phyloP scores from a whole-genome alignment of 2,329 filamentous ascomycete species.

The Botrytis medusae region DNA sequence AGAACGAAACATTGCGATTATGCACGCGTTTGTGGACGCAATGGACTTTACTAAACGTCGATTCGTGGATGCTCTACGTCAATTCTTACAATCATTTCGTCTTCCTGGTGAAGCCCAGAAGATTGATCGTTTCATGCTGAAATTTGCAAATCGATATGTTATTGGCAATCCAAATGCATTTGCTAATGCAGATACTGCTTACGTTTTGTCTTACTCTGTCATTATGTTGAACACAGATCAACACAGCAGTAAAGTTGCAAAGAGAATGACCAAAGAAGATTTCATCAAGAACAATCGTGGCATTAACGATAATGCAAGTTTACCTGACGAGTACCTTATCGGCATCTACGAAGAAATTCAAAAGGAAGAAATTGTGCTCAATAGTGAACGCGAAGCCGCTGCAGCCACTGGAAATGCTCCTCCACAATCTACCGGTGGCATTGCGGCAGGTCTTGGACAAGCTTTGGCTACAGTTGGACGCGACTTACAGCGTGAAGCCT shows the following conservation, averaged over 20 bases:
- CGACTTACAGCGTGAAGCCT: conserved; percentile 88
- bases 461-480: conserved; percentile 89
- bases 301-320: conserved; percentile 93
- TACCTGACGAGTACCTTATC: conserved; percentile 88
- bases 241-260: conserved; percentile 81
- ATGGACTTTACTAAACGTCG: conserved; percentile 93
- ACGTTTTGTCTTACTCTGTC: conserved; percentile 93
- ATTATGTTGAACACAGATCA: conserved; percentile 96
- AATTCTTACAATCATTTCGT: conserved; percentile 92
- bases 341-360: conserved; percentile 92
- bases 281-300: conserved; percentile 99
- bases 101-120: conserved; percentile 96
- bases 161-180: conserved; percentile 95
- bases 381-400: conserved; percentile 86
- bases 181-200: conserved; percentile 96
- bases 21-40: conserved; percentile 94
- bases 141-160: conserved; percentile 95
- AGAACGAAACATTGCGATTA: conserved; percentile 88
- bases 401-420: conserved; percentile 69
- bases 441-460: conserved; percentile 82
- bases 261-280: conserved; percentile 91
- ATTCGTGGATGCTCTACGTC: conserved; percentile 87
- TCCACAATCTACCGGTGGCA: conserved; percentile 60
- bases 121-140: conserved; percentile 99
- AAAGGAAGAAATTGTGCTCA: conserved; percentile 88